Evolutionary conservation across 2,329 filamentous ascomycete species (phyloP), one percentile per base, ranked within the genome.

Genomic region (Rutstroemia sp.): DNA sequence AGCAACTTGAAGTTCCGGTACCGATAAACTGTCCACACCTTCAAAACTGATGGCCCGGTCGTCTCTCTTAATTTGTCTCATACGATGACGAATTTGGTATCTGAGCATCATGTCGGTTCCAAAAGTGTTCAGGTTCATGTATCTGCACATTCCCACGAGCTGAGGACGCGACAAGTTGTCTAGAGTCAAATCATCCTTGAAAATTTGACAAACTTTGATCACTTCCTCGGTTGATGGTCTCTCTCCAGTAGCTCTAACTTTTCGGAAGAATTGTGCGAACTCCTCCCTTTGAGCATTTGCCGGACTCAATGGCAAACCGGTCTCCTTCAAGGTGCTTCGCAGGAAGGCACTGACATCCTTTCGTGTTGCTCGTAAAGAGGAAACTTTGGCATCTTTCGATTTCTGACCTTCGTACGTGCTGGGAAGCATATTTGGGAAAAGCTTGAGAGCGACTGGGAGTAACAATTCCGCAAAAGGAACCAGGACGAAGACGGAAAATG

Each of bases 41-140:
- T 99, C 94, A 69, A 87, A 96, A 71, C 84, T 88, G 70, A 99
- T 99, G 61, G 92, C 91, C 63, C 86, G 86, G 75, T 99, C 94
- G 69, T 99, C 94, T 61, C 92, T 87, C 84, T 99, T 99, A 79
- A 97, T 97, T 75, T 99, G 94, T 66, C 92, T 85, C 94, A 99
- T 99, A 61, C 92, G 89, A 75, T 97, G 92, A 57, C 94, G 89
- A 67, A 99, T 84, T 71, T 95, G 91, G 75, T 99, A 99, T 55
- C 94, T 89, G 51, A 99, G 85, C 88, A 99, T 95, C 72, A 91
- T 89, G 73, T 99, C 94, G 21, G 94, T 97, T 63, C 94, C 94
- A 67, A 97, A 96, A 0, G 91, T 92, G 76, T 92, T 94, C 56
- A 99, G 82, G 74, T 95, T 96, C 86, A 99, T 92, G 77, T 99